Evolutionary conservation across 2,329 filamentous ascomycete species (phyloP).

Genomic region (Orbilia blumenaviensis): DNA sequence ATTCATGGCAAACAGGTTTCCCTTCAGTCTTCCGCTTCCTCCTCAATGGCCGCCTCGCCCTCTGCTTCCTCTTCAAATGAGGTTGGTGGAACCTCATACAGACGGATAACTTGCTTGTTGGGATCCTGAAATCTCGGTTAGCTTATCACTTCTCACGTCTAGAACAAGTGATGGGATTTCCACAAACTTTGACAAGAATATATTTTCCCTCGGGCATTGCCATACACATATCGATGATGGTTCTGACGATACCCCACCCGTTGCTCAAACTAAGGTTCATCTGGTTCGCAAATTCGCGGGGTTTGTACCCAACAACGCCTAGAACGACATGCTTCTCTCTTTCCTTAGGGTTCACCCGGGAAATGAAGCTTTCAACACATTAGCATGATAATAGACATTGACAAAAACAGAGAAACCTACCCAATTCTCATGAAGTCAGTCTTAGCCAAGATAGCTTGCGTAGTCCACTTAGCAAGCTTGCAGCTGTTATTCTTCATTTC

Average conservation of each 20-base stretch:
- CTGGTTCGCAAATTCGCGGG: constrained; percentile 92
- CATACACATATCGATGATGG: constrained; percentile 93
- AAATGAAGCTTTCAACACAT: constrained; percentile 78
- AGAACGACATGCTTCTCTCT: constrained; percentile 95
- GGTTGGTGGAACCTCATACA: constrained; percentile 87
- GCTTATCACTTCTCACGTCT: not conserved
- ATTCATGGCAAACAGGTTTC: constrained; percentile 44
- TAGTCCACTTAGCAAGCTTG: constrained; percentile 98
- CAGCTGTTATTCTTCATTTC: constrained; percentile 99
- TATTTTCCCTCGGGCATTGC: constrained; percentile 82
- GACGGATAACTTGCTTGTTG: constrained; percentile 91
- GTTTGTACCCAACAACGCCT: constrained; percentile 97
- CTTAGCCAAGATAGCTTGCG: constrained; percentile 93
- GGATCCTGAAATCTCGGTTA: constrained; percentile 77
- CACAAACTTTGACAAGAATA: constrained; percentile 70
- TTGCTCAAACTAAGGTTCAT: constrained; percentile 98
- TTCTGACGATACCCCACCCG: constrained; percentile 98
- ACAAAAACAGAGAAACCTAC: constrained; percentile 65
- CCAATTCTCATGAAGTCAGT: constrained; percentile 99
- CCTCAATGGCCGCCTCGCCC: constrained; percentile 68
- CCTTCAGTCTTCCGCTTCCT: constrained; percentile 66
- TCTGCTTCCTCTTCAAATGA: constrained; percentile 93
- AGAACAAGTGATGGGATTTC: not conserved
- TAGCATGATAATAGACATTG: constrained; percentile 55
- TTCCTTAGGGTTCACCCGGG: constrained; percentile 87